phyloP scores from a whole-genome alignment of 2,329 filamentous ascomycete genomes.

The Paracorniculantispora psalliotae region DNA sequence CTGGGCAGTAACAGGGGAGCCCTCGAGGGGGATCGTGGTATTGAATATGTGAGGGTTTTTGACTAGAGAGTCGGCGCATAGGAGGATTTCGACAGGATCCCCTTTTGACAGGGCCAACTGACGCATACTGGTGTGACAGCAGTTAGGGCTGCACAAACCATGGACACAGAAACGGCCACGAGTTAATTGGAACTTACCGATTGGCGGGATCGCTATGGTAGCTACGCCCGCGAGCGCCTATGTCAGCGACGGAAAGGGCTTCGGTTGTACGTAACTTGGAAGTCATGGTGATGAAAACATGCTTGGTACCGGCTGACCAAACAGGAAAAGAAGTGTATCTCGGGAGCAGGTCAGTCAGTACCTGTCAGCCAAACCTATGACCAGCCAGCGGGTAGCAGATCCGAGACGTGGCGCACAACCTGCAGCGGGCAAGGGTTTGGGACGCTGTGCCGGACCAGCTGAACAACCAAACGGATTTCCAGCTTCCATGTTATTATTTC shows the following conservation, averaged over 20 bases:
- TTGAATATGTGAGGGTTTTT: slow-evolving; percentile 72
- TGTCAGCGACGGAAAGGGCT: background rate
- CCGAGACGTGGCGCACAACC: too few species aligned
- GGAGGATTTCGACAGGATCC: background rate
- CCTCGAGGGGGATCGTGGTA: slow-evolving; percentile 68
- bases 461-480: too few species aligned
- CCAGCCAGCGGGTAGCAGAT: too few species aligned
- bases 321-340: too few species aligned
- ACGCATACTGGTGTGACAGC: background rate
- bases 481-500: too few species aligned
- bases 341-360: too few species aligned
- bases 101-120: background rate
- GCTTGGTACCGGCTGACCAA: too few species aligned
- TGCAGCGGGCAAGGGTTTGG: too few species aligned
- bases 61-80: slow-evolving; percentile 30
- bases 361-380: too few species aligned
- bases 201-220: background rate
- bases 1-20: slow-evolving; percentile 73
- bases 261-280: too few species aligned
- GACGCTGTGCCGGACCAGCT: too few species aligned
- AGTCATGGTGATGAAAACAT: too few species aligned
- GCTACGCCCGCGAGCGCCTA: background rate
- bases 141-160: background rate
- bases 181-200: background rate
- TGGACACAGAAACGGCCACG: background rate